These are phyloP conservation scores for Citrus mangshanensis DNA, from an alignment of 345 rosid species.

Conservation along the genomic window DNA sequence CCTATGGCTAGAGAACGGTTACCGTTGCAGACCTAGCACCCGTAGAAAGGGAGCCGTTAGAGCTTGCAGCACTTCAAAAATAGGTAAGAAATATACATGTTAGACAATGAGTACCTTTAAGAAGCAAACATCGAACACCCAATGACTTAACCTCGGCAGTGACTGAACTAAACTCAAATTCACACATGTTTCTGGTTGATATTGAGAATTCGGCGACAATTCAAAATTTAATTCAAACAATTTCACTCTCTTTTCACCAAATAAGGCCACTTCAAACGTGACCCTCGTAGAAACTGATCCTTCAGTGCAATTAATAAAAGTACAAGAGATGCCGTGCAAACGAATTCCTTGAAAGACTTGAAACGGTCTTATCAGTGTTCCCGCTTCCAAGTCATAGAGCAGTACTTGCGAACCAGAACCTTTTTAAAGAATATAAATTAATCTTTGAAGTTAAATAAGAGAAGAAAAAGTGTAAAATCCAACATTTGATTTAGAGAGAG, in stretches of 20 bases:
- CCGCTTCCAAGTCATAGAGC: conserved; percentile 54
- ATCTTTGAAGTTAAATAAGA: neutral
- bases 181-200: conserved; percentile 17
- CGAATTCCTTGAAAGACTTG: conserved; percentile 83
- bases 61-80: neutral
- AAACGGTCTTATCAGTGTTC: conserved; percentile 51
- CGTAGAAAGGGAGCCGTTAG: neutral
- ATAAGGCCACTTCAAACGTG: conserved; percentile 44
- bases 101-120: conserved; percentile 43
- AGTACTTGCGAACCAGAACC: conserved; percentile 84
- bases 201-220: conserved; percentile 17
- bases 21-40: conserved; percentile 33
- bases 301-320: conserved; percentile 10
- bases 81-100: neutral
- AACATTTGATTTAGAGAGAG: neutral
- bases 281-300: conserved; percentile 19
- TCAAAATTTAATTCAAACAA: conserved; percentile 41
- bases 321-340: conserved; percentile 70
- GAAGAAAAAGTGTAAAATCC: neutral
- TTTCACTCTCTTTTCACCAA: conserved; percentile 80
- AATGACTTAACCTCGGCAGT: conserved; percentile 70
- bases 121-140: conserved; percentile 76
- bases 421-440: conserved; percentile 15
- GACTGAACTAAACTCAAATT: conserved; percentile 44
- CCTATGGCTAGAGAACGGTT: conserved; percentile 65